Evolutionary conservation across 1,284 basidiomycete genomes (phyloP).

Genomic region (Pyrrhoderma noxium): DNA sequence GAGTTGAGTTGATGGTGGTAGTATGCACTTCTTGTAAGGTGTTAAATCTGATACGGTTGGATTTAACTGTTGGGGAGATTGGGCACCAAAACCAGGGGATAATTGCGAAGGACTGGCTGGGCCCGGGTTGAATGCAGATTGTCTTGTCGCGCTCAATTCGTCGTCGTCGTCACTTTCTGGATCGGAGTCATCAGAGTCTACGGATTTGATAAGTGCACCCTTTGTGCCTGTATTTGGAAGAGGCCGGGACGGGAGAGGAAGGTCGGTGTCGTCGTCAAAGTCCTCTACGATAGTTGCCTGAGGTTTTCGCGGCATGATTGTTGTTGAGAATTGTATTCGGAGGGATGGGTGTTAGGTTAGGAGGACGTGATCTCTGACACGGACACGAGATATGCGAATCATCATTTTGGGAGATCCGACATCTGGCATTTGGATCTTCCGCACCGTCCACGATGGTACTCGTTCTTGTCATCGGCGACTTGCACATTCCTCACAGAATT

Average conservation of each 20-base stretch:
- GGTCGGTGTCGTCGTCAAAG: slow-evolving; percentile 87
- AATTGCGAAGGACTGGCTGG: slow-evolving; percentile 24
- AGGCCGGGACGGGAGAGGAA: slow-evolving; percentile 58
- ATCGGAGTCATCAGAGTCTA: slow-evolving; percentile 31
- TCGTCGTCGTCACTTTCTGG: slow-evolving; percentile 35
- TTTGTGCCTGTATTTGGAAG: slow-evolving; percentile 59
- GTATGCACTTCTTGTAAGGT: slow-evolving; percentile 65
- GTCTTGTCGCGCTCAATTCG: slow-evolving; percentile 18
- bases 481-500: slow-evolving; percentile 84
- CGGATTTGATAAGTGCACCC: slow-evolving; percentile 70
- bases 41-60: slow-evolving; percentile 58
- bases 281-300: slow-evolving; percentile 40
- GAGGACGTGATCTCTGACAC: too few relatives aligned
- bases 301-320: slow-evolving; percentile 14
- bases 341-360: too few relatives aligned
- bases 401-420: too few relatives aligned
- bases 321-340: neutral
- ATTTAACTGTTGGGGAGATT: slow-evolving; percentile 23
- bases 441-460: slow-evolving; percentile 52
- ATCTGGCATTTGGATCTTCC: too few relatives aligned
- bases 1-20: slow-evolving; percentile 12
- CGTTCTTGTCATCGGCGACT: slow-evolving; percentile 90
- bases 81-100: slow-evolving; percentile 18
- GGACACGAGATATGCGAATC: too few relatives aligned
- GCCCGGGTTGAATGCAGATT: slow-evolving; percentile 19